phyloP scores from a whole-genome alignment of 2,329 filamentous ascomycete genomes.

The Alternaria viburni region DNA sequence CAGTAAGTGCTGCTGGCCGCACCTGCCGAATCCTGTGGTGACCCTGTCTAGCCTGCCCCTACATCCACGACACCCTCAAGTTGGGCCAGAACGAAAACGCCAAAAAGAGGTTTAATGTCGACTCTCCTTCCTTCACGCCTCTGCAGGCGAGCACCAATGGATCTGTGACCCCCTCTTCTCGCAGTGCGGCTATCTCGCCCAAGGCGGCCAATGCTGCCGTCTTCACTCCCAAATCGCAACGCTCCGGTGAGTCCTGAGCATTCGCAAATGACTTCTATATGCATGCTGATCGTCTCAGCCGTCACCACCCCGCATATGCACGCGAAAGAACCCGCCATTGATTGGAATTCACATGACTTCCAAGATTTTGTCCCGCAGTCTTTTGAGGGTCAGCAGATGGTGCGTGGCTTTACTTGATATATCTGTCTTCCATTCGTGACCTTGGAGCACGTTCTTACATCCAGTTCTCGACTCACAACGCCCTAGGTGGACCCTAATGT shows the following conservation, averaged over 20 bases:
- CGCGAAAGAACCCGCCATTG: conserved; percentile 54
- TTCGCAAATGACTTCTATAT: neutral
- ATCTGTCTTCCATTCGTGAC: neutral
- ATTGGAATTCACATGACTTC: conserved; percentile 58
- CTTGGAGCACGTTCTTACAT: neutral
- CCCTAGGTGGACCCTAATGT: conserved; percentile 45
- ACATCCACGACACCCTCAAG: conserved; percentile 82
- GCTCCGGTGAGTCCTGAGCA: conserved; percentile 45
- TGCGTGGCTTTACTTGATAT: conserved; percentile 41
- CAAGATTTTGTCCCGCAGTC: conserved; percentile 63
- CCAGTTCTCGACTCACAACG: conserved; percentile 5
- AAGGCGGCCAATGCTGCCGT: conserved; percentile 88
- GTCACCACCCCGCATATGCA: conserved; percentile 53
- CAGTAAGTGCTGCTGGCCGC: conserved; percentile 53
- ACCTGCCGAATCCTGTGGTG: conserved; percentile 17
- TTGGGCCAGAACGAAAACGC: conserved; percentile 59
- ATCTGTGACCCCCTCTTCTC: conserved; percentile 55
- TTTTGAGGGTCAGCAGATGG: conserved; percentile 58
- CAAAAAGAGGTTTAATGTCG: conserved; percentile 88
- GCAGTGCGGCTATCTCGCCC: conserved; percentile 81
- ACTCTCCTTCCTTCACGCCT: conserved; percentile 94
- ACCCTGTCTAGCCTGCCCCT: conserved; percentile 66
- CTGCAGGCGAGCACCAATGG: conserved; percentile 58
- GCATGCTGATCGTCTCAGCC: conserved; percentile 37
- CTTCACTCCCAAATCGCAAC: conserved; percentile 73